Evolutionary conservation across 129 eudicot species (phyloP).

Genomic region (Flaveria ramosissima): DNA sequence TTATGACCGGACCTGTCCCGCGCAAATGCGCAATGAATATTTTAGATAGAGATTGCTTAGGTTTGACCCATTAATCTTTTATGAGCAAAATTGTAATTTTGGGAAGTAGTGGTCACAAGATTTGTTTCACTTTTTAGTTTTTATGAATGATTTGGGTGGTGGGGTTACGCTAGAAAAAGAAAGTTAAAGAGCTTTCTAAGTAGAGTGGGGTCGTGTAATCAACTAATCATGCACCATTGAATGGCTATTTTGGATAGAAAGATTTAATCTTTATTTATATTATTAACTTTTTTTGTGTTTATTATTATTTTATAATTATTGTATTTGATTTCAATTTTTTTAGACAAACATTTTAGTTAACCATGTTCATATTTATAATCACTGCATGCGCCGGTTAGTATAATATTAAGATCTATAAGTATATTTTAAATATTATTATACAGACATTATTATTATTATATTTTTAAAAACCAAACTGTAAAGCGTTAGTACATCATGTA

Average conservation of each 20-base stretch:
- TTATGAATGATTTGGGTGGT: constrained; percentile 24
- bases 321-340: not conserved
- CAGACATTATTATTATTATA: too few species aligned
- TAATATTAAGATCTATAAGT: too few species aligned
- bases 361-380: too few species aligned
- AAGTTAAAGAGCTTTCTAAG: constrained; percentile 7
- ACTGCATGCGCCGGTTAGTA: too few species aligned
- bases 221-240: constrained; percentile 34
- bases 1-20: too few species aligned
- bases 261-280: not conserved
- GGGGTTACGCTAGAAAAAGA: constrained; percentile 25
- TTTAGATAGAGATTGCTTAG: too few species aligned
- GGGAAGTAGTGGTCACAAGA: constrained; percentile 24
- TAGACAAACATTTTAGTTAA: not conserved
- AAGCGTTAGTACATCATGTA: too few species aligned
- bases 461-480: too few species aligned
- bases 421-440: too few species aligned
- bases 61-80: too few species aligned
- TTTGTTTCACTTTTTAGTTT: constrained; percentile 18
- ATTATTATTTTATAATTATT: not conserved
- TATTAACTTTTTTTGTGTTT: not conserved
- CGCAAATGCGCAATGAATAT: too few species aligned
- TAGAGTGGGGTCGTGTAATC: constrained; percentile 13
- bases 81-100: constrained; percentile 10
- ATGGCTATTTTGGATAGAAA: not conserved